These are phyloP conservation scores for Alopecurus myosuroides DNA, from an alignment of 176 grass and related monocot genomes.

Conservation along the genomic window DNA sequence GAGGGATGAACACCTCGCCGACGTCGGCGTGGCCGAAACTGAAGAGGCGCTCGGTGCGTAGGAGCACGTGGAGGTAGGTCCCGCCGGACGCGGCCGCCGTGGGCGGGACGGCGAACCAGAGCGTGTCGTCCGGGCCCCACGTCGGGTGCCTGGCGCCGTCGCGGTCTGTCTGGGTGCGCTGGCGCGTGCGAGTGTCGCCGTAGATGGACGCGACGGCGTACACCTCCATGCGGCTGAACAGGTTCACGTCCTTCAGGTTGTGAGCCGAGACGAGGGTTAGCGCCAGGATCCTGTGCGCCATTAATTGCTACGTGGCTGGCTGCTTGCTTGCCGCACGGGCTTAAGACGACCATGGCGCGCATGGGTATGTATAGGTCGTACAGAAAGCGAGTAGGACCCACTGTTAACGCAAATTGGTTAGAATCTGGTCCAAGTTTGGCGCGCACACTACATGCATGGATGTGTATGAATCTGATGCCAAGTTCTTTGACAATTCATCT, in stretches of 20 bases:
- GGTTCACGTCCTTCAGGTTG: conserved; percentile 42
- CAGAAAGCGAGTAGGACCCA: not conserved
- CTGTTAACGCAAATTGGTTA: not conserved
- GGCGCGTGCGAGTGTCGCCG: conserved; percentile 3
- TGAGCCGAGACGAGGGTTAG: conserved; percentile 42
- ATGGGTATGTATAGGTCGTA: not conserved
- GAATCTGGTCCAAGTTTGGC: not conserved
- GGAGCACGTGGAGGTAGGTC: conserved; percentile 29
- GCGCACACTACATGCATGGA: not conserved
- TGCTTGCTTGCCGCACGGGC: not conserved
- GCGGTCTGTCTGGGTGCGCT: conserved; percentile 27
- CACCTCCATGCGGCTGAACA: conserved; percentile 48
- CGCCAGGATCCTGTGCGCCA: conserved; percentile 45
- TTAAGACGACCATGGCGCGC: not conserved
- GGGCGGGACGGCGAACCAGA: conserved; percentile 27
- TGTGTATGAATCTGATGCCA: not conserved
- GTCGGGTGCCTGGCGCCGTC: conserved; percentile 33
- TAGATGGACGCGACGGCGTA: conserved; percentile 34
- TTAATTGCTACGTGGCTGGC: not conserved
- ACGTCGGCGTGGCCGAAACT: conserved; percentile 30
- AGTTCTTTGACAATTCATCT: not conserved
- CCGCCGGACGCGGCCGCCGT: not conserved
- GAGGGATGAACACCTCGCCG: conserved; percentile 30
- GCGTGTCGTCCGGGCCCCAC: conserved; percentile 28
- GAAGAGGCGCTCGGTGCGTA: conserved; percentile 41